phyloP scores from a whole-genome alignment of 1,284 basidiomycete genomes.

The Psilocybe mexicana region DNA sequence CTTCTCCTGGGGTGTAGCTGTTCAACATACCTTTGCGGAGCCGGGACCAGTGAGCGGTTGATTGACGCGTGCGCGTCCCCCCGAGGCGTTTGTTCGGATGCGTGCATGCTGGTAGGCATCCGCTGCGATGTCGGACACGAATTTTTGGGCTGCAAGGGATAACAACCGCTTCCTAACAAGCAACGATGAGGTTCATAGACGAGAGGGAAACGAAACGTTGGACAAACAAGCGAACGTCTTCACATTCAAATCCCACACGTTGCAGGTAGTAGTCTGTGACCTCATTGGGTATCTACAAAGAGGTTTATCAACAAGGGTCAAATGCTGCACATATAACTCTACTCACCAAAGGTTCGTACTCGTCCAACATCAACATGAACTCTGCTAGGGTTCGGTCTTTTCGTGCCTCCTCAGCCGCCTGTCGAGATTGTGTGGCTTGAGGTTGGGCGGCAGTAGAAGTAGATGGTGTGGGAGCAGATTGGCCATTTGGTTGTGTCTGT shows the following conservation, averaged over 20 bases:
- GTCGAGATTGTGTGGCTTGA: constrained; percentile 52
- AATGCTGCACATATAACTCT: background rate
- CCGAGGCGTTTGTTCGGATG: constrained; percentile 80
- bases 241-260: constrained; percentile 93
- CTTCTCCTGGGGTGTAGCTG: background rate
- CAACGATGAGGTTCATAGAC: constrained; percentile 3
- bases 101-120: constrained; percentile 99
- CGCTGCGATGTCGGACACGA: constrained; percentile 94
- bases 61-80: constrained; percentile 65
- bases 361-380: constrained; percentile 94
- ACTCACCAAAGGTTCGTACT: constrained; percentile 91
- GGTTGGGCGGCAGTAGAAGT: constrained; percentile 27
- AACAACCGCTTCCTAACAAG: constrained; percentile 83
- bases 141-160: constrained; percentile 96
- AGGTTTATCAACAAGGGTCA: background rate
- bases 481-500: constrained; percentile 26
- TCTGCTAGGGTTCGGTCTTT: constrained; percentile 92
- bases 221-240: constrained; percentile 83
- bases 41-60: constrained; percentile 56
- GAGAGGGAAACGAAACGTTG: background rate
- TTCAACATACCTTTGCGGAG: constrained; percentile 53
- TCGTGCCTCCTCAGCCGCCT: constrained; percentile 79
- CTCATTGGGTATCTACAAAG: constrained; percentile 88
- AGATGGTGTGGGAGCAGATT: constrained; percentile 27
- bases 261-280: constrained; percentile 98